Evolutionary conservation across 352 stramenopile genomes (phyloP), one percentile per base, ranked within the genome.

Genomic region (Phytophthora parvispora): DNA sequence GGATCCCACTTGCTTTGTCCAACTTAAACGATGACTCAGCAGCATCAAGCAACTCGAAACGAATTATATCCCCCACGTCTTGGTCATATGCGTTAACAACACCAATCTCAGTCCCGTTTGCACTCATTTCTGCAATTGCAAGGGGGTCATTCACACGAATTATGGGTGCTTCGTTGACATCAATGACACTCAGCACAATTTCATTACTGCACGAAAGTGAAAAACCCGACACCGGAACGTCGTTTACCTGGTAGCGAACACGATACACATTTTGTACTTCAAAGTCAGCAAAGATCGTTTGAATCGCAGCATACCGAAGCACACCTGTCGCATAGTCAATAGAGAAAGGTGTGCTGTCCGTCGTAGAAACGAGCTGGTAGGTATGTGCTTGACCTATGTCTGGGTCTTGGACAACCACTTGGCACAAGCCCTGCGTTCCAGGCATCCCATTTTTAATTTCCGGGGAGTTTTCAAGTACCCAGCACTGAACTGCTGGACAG

Each of bases 401-500:
- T 6, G 69, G 53, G 29, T 91, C 83, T 51, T 63, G 72, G 0
- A 80, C 77, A 3, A 62, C 43, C 0, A 77, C 47, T 58, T 80
- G 72, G 55, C 83, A 91, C 5, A 51, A 20, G 1, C 81, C 78
- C 51, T 69, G 73, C 22, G 60, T 74, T 0, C 83, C 83, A 20
- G 78, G 75, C 6, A 77, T 5, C 0, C 79, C 83, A 32, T 32
- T 40, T 13, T 81, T 69, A 8, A 89, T 57, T 0, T 34, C 50
- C 16, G 65, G 29, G 6, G 79, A 66, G 29, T 91, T 91, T 64
- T 91, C 83, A 15, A 84, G 49, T 8, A 78, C 75, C 81, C 81
- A 91, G 42, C 83, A 91, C n/a, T 89, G 73, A 40, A 91, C 3
- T 3, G 31, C 15, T 1, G 78, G 64, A 53, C 83, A 91, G 32